Conservation (phyloP, 202 grass and related monocot genomes). For the Panicum hallii region DNA sequence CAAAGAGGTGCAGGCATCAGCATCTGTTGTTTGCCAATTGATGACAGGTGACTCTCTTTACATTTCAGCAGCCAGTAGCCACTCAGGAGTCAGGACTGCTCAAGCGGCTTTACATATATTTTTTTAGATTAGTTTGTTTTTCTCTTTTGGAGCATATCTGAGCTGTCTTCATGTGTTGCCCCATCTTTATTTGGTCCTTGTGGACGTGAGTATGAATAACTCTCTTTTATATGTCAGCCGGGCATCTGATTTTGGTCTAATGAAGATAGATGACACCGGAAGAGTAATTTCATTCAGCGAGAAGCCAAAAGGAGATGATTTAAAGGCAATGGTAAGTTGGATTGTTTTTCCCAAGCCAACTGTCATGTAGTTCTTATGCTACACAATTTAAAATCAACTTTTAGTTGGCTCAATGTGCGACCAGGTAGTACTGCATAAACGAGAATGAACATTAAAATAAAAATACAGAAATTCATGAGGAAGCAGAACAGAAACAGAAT, state of each 20-base stretch:
- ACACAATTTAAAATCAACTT: neutral
- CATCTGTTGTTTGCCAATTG: conserved; percentile 82
- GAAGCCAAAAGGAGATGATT: conserved; percentile 85
- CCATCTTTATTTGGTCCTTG: neutral
- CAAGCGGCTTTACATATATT: conserved; percentile 27
- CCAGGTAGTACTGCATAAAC: neutral
- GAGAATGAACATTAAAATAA: neutral
- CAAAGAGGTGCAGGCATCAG: conserved; percentile 85
- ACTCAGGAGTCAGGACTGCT: conserved; percentile 9
- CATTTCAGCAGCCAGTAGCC: conserved; percentile 9
- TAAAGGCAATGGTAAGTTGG: conserved; percentile 86
- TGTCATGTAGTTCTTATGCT: neutral
- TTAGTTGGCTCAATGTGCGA: neutral
- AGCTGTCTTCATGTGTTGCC: conserved; percentile 2
- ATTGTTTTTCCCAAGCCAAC: neutral
- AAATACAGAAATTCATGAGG: neutral
- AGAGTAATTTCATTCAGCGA: conserved; percentile 88
- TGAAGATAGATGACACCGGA: conserved; percentile 87
- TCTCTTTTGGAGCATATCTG: conserved; percentile 8
- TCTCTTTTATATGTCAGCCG: conserved; percentile 61
- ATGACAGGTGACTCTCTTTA: conserved; percentile 61
- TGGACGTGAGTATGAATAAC: conserved; percentile 14
- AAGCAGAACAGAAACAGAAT: too few species aligned
- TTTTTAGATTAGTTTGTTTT: neutral
- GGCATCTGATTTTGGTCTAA: conserved; percentile 96